Evolutionary conservation across 1,284 basidiomycete species (phyloP).

Genomic region (Hortiboletus rubellus): DNA sequence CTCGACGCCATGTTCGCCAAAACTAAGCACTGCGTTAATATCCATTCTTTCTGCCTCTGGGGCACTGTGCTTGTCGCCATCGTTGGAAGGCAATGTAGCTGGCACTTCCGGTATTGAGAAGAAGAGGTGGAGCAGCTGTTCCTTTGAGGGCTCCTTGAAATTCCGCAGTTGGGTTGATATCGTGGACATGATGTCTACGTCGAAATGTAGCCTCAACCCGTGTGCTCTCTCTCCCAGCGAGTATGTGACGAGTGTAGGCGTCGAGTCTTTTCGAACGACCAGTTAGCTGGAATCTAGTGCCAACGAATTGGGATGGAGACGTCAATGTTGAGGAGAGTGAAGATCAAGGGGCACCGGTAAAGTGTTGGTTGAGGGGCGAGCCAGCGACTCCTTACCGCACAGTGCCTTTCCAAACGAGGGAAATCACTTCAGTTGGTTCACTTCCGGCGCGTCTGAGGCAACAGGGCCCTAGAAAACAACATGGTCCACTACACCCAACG

Average conservation of each 20-base stretch:
- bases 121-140: constrained; percentile 79
- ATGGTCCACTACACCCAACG: neutral
- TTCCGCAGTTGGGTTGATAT: constrained; percentile 84
- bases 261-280: neutral
- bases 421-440: neutral
- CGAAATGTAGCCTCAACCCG: neutral
- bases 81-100: constrained; percentile 8
- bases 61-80: constrained; percentile 25
- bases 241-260: neutral
- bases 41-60: constrained; percentile 74
- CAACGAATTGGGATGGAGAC: constrained; percentile 11
- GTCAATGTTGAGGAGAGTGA: neutral
- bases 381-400: neutral
- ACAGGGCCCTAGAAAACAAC: too few relatives aligned
- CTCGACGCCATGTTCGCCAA: constrained; percentile 78
- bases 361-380: constrained; percentile 15
- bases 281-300: constrained; percentile 5
- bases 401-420: constrained; percentile 23
- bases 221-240: neutral
- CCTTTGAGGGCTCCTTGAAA: constrained; percentile 89
- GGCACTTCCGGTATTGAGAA: constrained; percentile 70
- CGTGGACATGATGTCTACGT: constrained; percentile 57
- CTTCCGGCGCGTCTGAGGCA: too few relatives aligned
- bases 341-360: neutral
- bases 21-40: constrained; percentile 85